Evolutionary conservation across 2,329 filamentous ascomycete species (phyloP).

Genomic region (Colletotrichum trifolii): DNA sequence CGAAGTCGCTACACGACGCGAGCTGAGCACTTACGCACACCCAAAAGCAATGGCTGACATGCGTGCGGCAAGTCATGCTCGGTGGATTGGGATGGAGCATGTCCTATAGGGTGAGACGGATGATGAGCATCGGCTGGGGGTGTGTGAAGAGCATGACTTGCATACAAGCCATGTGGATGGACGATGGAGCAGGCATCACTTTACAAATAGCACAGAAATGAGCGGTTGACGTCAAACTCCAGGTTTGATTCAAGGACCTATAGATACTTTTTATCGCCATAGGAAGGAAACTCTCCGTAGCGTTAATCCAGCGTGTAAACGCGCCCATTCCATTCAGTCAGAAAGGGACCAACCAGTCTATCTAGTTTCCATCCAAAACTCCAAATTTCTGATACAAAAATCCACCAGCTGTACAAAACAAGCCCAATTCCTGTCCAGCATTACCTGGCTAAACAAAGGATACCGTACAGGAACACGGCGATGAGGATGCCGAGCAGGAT

Average conservation of each 20-base stretch:
- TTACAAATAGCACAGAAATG: background rate
- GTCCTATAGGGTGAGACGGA: no score
- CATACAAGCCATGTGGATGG: background rate
- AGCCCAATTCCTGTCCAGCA: background rate
- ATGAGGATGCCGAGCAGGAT: slow-evolving; percentile 38
- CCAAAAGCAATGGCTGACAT: slow-evolving; percentile 8
- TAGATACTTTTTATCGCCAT: background rate
- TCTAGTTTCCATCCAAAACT: no score
- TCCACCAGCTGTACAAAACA: background rate
- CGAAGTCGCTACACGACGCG: background rate
- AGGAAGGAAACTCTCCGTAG: background rate
- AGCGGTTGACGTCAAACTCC: background rate
- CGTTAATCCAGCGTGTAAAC: slow-evolving; percentile 8
- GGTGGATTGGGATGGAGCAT: background rate
- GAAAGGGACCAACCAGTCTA: no score
- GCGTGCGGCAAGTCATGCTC: background rate
- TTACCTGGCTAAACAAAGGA: slow-evolving; percentile 1
- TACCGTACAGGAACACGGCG: slow-evolving; percentile 30
- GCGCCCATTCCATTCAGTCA: background rate
- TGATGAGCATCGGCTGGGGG: no score
- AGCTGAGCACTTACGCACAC: background rate
- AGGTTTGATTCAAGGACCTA: slow-evolving; percentile 1
- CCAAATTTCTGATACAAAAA: background rate
- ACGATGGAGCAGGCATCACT: no score
- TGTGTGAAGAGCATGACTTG: background rate